Evolutionary conservation across 441 rosid species (phyloP), one percentile per base, ranked within the genome.

Genomic region (Omphalea diandra): DNA sequence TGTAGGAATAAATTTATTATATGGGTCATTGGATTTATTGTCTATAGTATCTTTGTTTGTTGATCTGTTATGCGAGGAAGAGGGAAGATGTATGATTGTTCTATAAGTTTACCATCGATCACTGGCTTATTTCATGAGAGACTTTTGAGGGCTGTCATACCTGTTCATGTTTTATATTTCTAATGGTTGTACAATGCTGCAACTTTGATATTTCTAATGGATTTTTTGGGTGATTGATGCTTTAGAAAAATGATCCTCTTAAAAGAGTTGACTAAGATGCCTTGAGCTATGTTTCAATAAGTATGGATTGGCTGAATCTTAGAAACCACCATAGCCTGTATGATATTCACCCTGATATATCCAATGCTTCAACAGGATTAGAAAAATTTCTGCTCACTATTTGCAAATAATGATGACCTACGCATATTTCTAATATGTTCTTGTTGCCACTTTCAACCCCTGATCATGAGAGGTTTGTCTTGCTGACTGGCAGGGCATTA

Each of bases 271-370:
- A 20, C 20, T 44, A 20, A 22, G 26, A 58, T 7, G 6, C 40
- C 8, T 38, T 67, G 49, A 32, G 58, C 57, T 15, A 3, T 17
- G 36, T 27, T 27, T n/a, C 15, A 33, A 41, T 6, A 18, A 27
- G 26, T 27, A n/a, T 58, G 14, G 10, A 24, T 15, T 18, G 44
- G 72, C 55, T 29, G 29, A 69, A 49, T 69, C 57, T 31, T 57
- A 14, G n/a, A 41, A 29, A 9, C 22, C 7, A 33, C 46, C 7
- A 14, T 29, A 40, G 56, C n/a, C n/a, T 41, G 18, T 44, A n/a
- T 41, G 32, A 36, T 17, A 18, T 24, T n/a, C 52, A 24, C 15
- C 27, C 36, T 67, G n/a, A 11, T 10, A 18, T 56, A 22, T 17
- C 29, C 12, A 26, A 56, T 41, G 41, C 43, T 49, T 40, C 14